phyloP scores from a whole-genome alignment of 1,284 basidiomycete species.

The Jaminaea rosea region DNA sequence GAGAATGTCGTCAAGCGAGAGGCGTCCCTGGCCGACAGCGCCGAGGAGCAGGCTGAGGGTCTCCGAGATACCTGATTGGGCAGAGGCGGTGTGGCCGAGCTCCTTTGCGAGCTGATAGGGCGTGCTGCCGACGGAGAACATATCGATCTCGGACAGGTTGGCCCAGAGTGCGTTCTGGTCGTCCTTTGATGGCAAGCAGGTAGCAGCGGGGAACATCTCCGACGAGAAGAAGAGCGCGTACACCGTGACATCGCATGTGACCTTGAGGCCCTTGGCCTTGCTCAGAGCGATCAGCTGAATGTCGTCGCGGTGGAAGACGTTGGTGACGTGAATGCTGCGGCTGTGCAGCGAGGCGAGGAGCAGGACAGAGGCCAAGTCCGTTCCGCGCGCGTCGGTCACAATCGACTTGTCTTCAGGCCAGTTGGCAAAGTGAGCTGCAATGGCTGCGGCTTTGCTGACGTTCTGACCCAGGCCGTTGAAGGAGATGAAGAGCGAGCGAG shows the following conservation, averaged over 20 bases:
- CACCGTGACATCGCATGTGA: conserved; percentile 91
- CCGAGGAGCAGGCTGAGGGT: conserved; percentile 77
- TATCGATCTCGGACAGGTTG: conserved; percentile 74
- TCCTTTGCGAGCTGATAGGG: conserved; percentile 71
- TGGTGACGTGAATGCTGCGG: conserved; percentile 85
- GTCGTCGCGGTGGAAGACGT: conserved; percentile 79
- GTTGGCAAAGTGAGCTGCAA: conserved; percentile 77
- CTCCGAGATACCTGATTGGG: conserved; percentile 77
- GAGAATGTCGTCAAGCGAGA: conserved; percentile 76
- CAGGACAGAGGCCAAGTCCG: conserved; percentile 85
- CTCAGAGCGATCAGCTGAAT: conserved; percentile 82
- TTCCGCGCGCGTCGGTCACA: conserved; percentile 82
- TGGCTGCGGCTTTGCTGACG: conserved; percentile 47
- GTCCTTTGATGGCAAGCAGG: conserved; percentile 63
- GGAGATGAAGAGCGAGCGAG: conserved; percentile 36
- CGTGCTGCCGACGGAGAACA: conserved; percentile 76
- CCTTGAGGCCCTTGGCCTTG: conserved; percentile 86
- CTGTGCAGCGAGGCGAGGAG: conserved; percentile 84
- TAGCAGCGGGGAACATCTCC: conserved; percentile 55
- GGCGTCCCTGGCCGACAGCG: conserved; percentile 69
- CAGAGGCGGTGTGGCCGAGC: conserved; percentile 59
- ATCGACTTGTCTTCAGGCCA: conserved; percentile 90
- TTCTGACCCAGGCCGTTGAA: conserved; percentile 29
- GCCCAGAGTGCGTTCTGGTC: conserved; percentile 84
- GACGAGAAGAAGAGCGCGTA: conserved; percentile 84